These are phyloP conservation scores for Pseudopithomyces chartarum DNA, from an alignment of 2,329 filamentous ascomycete genomes.

Conservation along the genomic window DNA sequence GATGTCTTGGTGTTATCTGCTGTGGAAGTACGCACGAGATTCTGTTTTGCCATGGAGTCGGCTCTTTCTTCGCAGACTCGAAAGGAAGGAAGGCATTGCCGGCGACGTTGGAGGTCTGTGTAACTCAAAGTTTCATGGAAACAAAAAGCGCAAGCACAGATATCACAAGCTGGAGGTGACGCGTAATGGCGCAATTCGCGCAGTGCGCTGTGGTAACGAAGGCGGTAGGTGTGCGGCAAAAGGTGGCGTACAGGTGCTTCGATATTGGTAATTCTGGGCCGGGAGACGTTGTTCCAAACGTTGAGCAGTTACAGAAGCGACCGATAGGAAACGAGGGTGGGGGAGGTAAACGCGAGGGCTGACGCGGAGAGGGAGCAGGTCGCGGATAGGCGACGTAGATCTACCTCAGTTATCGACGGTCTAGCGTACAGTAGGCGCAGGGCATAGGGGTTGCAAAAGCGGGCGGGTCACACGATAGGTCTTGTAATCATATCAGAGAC, in stretches of 20 bases:
- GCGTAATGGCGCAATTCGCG: conserved; percentile 20
- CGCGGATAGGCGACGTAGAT: conserved; percentile 2
- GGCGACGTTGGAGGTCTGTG: conserved; percentile 9
- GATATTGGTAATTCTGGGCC: neutral
- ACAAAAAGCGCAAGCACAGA: neutral
- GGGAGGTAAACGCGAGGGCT: neutral
- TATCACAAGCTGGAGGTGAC: conserved; percentile 16
- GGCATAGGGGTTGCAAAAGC: conserved; percentile 2
- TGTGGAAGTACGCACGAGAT: neutral
- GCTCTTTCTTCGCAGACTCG: conserved; percentile 76
- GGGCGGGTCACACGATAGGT: neutral
- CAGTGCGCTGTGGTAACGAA: conserved; percentile 26
- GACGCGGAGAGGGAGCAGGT: neutral
- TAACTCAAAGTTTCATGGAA: conserved; percentile 7
- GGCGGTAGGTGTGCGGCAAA: conserved; percentile 12
- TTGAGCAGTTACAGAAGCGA: conserved; percentile 28
- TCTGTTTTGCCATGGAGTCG: conserved; percentile 68
- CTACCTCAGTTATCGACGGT: conserved; percentile 1
- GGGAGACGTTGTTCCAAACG: neutral
- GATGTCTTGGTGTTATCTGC: neutral
- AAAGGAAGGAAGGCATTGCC: conserved; percentile 67
- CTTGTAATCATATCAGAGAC: neutral
- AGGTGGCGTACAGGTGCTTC: neutral
- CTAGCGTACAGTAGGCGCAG: conserved; percentile 5
- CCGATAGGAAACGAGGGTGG: conserved; percentile 17